Evolutionary conservation across 805 yeast genomes (phyloP).

Genomic region (Cyberlindnera galapagoensis): DNA sequence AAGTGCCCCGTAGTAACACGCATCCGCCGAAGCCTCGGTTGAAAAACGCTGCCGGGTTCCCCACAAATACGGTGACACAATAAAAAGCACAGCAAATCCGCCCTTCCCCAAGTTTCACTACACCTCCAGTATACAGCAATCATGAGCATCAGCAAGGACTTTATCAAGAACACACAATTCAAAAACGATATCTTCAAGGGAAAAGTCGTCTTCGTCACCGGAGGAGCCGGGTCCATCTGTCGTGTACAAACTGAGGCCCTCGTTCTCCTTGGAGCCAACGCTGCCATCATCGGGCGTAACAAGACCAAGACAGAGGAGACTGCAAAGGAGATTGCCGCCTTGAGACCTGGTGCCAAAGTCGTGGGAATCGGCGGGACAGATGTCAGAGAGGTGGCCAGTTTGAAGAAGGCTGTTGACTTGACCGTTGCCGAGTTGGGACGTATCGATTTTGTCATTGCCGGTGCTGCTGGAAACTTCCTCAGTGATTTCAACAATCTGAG

Average conservation of each 20-base stretch:
- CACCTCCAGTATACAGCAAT: not conserved
- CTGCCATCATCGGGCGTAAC: constrained; percentile 80
- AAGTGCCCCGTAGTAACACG: no score
- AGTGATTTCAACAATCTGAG: constrained; percentile 73
- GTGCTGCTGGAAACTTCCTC: constrained; percentile 94
- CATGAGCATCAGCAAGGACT: constrained; percentile 20
- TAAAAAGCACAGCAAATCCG: no score
- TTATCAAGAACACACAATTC: constrained; percentile 27
- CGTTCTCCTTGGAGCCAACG: constrained; percentile 78
- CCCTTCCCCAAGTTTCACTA: not conserved
- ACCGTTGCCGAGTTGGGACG: constrained; percentile 68
- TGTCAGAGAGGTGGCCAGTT: constrained; percentile 62
- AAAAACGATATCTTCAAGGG: constrained; percentile 69
- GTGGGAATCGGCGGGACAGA: constrained; percentile 69
- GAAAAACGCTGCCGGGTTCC: no score
- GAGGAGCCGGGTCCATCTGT: constrained; percentile 96
- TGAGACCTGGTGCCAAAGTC: constrained; percentile 59
- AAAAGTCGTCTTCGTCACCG: constrained; percentile 86
- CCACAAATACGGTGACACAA: no score
- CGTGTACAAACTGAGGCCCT: constrained; percentile 83
- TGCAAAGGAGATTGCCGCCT: constrained; percentile 54
- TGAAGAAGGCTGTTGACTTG: constrained; percentile 54
- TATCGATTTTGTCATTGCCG: constrained; percentile 85
- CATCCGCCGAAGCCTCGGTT: no score
- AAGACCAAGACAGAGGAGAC: constrained; percentile 56